Conservation (phyloP, 768 basidiomycete genomes). For the Daedaleopsis nitida region DNA sequence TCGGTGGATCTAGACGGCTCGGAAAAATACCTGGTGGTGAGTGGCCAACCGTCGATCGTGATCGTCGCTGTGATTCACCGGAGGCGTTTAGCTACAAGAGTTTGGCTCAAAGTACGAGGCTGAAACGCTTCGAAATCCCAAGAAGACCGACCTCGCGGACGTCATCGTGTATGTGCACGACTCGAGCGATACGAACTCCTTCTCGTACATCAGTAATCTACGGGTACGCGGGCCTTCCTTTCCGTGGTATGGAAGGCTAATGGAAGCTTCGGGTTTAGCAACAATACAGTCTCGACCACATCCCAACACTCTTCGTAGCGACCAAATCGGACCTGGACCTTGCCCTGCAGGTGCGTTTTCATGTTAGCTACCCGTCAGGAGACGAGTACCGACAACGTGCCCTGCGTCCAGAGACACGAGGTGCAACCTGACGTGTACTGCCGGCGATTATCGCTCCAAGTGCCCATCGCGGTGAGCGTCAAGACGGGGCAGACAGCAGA, state of each 20-base stretch:
- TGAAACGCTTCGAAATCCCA: conserved; percentile 83
- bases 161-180: conserved; percentile 96
- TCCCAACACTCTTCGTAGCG: conserved; percentile 96
- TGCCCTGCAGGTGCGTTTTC: conserved; percentile 75
- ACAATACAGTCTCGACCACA: conserved; percentile 94
- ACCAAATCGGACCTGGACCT: conserved; percentile 98
- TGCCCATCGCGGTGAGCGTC: conserved; percentile 93
- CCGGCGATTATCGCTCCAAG: conserved; percentile 82
- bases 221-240: conserved; percentile 54
- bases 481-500: conserved; percentile 83
- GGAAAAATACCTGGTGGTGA: conserved; percentile 94
- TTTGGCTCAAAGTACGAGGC: conserved; percentile 96
- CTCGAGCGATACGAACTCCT: conserved; percentile 98
- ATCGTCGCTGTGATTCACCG: conserved; percentile 1
- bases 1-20: conserved; percentile 91
- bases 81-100: conserved; percentile 76
- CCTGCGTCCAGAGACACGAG: conserved; percentile 76
- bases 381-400: conserved; percentile 9
- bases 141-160: conserved; percentile 91
- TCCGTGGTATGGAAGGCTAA: conserved; percentile 16
- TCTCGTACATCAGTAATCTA: conserved; percentile 96
- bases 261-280: conserved; percentile 55
- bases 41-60: conserved; percentile 34
- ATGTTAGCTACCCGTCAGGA: neutral
- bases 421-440: conserved; percentile 99